Percentiles rank a stretch among this genome's conserved stretches.
phyloP scores from a whole-genome alignment of 257 asterid genomes.

The Solanum etuberosum region DNA sequence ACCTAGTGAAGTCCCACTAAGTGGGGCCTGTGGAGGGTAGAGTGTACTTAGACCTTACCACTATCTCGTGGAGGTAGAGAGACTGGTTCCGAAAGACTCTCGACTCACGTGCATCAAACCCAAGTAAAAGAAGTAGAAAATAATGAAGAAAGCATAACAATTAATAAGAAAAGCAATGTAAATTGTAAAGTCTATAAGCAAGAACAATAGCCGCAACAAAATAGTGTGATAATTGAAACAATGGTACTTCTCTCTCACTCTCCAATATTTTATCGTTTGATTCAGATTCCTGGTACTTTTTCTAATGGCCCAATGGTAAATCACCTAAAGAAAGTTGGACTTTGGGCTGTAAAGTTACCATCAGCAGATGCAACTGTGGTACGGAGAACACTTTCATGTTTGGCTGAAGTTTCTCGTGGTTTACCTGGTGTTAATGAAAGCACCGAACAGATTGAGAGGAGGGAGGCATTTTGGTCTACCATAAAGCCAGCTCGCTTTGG shows the following conservation, averaged over 20 bases:
- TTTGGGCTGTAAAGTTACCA: constrained; percentile 72
- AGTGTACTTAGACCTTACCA: no score
- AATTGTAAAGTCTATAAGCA: no score
- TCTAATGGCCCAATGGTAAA: constrained; percentile 40
- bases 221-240: no score
- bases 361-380: constrained; percentile 71
- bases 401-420: constrained; percentile 50
- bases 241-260: not conserved
- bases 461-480: constrained; percentile 64
- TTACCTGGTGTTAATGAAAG: constrained; percentile 53
- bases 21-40: no score
- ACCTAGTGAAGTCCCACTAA: no score
- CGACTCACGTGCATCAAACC: no score
- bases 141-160: no score
- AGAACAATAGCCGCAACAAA: no score
- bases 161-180: no score
- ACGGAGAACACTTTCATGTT: constrained; percentile 47
- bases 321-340: constrained; percentile 53
- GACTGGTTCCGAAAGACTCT: no score
- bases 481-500: constrained; percentile 71
- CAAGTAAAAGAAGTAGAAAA: no score
- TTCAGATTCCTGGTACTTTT: constrained; percentile 77
- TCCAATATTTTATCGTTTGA: not conserved
- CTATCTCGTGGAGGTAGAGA: no score
- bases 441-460: constrained; percentile 22